A percentile compares a stretch with the other conserved stretches of the same genome.
phyloP scores from a whole-genome alignment of 1,284 basidiomycete species.

The Lentinula novae-zelandiae region DNA sequence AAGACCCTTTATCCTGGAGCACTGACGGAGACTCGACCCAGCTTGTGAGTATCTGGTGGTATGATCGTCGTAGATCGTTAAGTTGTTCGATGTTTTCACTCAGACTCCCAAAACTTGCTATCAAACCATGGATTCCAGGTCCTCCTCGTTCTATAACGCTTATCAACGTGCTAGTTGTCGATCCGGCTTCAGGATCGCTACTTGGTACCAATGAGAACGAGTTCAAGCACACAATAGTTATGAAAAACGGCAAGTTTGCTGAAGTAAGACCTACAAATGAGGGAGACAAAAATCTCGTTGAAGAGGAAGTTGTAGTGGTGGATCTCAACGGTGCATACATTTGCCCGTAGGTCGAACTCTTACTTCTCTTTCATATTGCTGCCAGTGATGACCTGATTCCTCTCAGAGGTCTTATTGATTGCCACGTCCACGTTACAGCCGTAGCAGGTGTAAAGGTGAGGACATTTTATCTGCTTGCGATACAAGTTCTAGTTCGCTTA shows the following conservation, averaged over 20 bases:
- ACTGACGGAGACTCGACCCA: constrained; percentile 21
- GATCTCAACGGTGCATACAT: constrained; percentile 34
- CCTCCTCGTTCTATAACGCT: constrained; percentile 25
- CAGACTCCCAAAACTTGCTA: constrained; percentile 32
- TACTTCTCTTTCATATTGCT: neutral
- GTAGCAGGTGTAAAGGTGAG: constrained; percentile 32
- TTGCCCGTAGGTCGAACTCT: constrained; percentile 28
- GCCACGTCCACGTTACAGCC: constrained; percentile 44
- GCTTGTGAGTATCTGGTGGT: constrained; percentile 14
- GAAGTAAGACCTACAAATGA: constrained; percentile 20
- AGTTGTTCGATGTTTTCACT: neutral
- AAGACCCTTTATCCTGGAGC: constrained; percentile 17
- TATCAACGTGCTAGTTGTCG: constrained; percentile 30
- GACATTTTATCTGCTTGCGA: neutral
- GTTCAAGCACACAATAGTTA: constrained; percentile 27
- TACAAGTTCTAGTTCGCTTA: no score
- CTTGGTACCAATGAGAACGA: constrained; percentile 17
- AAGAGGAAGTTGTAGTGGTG: constrained; percentile 20
- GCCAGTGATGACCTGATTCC: neutral
- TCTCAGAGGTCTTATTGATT: constrained; percentile 32
- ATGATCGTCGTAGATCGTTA: neutral
- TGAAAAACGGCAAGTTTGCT: constrained; percentile 28
- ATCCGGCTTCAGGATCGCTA: constrained; percentile 25
- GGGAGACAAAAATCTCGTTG: constrained; percentile 9
- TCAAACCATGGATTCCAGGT: constrained; percentile 33